A percentile compares a stretch with the other conserved stretches of the same genome.
Conservation (phyloP, 139 green algal species). For the Eudorina sp. region DNA sequence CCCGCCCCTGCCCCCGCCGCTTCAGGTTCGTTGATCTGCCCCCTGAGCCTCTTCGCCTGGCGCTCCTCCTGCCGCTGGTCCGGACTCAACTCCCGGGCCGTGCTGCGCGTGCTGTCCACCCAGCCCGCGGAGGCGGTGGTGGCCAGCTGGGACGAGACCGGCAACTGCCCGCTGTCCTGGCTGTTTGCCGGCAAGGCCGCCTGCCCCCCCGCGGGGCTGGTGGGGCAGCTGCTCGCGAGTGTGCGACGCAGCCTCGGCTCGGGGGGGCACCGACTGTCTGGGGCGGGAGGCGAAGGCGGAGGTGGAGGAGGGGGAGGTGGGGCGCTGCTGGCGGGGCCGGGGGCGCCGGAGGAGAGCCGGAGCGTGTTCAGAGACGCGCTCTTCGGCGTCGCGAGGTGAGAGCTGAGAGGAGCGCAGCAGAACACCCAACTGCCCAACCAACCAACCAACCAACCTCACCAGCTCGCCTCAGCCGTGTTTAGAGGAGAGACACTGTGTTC, state of each 20-base stretch:
- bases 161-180: slow-evolving; percentile 12
- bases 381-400: too few relatives aligned
- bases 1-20: neutral
- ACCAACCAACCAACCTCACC: too few relatives aligned
- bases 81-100: neutral
- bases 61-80: slow-evolving; percentile 18
- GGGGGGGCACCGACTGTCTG: too few relatives aligned
- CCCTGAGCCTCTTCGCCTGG: neutral
- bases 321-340: too few relatives aligned
- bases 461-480: too few relatives aligned
- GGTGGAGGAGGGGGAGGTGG: neutral
- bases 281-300: neutral
- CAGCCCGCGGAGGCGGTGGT: neutral
- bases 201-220: neutral
- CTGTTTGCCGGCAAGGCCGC: neutral
- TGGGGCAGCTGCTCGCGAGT: neutral
- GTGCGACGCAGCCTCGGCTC: neutral
- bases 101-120: neutral
- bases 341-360: too few relatives aligned
- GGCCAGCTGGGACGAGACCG: neutral
- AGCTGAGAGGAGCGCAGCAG: too few relatives aligned
- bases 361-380: too few relatives aligned
- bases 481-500: too few relatives aligned
- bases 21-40: neutral
- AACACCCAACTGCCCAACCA: too few relatives aligned